A percentile compares a stretch with the other conserved stretches of the same genome.
Conservation (phyloP, 2,329 filamentous ascomycete species). For the Alternaria brassicicola region DNA sequence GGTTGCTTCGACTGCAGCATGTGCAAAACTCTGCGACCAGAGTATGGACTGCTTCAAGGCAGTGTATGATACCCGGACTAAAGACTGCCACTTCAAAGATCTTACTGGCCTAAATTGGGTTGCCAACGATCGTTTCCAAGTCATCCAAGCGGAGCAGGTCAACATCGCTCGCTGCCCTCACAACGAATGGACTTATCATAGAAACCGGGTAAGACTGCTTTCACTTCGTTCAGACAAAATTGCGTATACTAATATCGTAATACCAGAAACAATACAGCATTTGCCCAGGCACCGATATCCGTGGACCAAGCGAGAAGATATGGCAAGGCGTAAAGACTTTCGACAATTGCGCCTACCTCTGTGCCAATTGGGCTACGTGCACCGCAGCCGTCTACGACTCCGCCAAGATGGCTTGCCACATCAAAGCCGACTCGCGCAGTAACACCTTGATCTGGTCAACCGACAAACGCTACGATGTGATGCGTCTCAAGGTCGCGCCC, state of each 20-base stretch:
- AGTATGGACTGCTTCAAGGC: conserved; percentile 34
- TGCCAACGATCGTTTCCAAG: conserved; percentile 24
- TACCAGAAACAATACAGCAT: conserved; percentile 29
- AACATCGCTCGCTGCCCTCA: conserved; percentile 34
- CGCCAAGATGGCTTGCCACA: conserved; percentile 23
- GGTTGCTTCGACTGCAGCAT: conserved; percentile 27
- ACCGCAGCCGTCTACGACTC: conserved; percentile 32
- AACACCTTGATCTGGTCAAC: conserved; percentile 37
- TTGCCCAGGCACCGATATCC: conserved; percentile 33
- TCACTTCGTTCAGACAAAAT: neutral
- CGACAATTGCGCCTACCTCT: conserved; percentile 32
- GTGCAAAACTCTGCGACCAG: conserved; percentile 28
- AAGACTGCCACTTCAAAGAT: conserved; percentile 32
- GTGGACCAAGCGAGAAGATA: conserved; percentile 25
- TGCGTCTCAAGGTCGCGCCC: conserved; percentile 21
- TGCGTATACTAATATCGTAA: neutral
- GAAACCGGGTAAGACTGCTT: conserved; percentile 20
- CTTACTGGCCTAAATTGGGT: conserved; percentile 27
- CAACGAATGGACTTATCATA: conserved; percentile 24
- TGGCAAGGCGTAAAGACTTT: conserved; percentile 17
- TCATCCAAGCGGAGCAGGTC: conserved; percentile 31
- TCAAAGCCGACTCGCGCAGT: conserved; percentile 31
- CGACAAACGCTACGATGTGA: conserved; percentile 36
- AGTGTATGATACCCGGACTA: conserved; percentile 30
- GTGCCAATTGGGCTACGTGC: conserved; percentile 27